These are phyloP conservation scores for Colletotrichum noveboracense DNA, from an alignment of 2,329 filamentous ascomycete genomes.

Conservation along the genomic window DNA sequence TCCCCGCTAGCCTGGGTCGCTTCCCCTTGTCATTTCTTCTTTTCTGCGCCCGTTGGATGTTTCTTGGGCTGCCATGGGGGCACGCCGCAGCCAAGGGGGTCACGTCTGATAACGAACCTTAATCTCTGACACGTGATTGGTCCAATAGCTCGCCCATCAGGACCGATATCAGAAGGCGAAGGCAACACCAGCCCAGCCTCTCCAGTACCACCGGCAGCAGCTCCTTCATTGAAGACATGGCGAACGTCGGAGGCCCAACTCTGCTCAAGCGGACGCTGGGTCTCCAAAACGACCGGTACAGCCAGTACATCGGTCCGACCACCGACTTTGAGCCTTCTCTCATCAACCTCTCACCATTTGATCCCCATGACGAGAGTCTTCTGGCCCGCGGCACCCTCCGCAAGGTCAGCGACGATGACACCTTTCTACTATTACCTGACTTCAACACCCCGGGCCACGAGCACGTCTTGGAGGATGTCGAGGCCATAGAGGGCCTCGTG, in stretches of 20 bases:
- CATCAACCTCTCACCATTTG: conserved; percentile 80
- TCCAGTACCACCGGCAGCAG: conserved; percentile 67
- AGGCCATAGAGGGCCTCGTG: conserved; percentile 78
- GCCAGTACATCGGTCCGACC: conserved; percentile 83
- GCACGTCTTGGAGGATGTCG: conserved; percentile 70
- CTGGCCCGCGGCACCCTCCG: conserved; percentile 72
- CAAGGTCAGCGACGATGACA: conserved; percentile 78
- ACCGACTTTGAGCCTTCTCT: conserved; percentile 86
- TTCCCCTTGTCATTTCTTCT: neutral
- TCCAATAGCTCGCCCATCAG: conserved; percentile 60
- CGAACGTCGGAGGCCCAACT: conserved; percentile 70
- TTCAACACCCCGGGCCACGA: conserved; percentile 73
- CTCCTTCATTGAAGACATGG: conserved; percentile 73
- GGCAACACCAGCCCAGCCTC: conserved; percentile 61
- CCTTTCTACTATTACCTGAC: conserved; percentile 82
- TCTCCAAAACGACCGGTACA: conserved; percentile 78
- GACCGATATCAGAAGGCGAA: conserved; percentile 57
- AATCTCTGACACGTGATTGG: conserved; percentile 56
- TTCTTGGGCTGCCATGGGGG: conserved; percentile 6
- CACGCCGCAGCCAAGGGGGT: conserved; percentile 4
- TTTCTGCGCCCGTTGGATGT: conserved; percentile 8
- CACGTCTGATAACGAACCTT: conserved; percentile 18
- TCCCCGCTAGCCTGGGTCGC: neutral
- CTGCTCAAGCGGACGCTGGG: conserved; percentile 74
- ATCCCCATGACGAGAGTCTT: conserved; percentile 81